phyloP scores from a whole-genome alignment of 2,329 filamentous ascomycete species.

The Pseudogymnoascus sp. region DNA sequence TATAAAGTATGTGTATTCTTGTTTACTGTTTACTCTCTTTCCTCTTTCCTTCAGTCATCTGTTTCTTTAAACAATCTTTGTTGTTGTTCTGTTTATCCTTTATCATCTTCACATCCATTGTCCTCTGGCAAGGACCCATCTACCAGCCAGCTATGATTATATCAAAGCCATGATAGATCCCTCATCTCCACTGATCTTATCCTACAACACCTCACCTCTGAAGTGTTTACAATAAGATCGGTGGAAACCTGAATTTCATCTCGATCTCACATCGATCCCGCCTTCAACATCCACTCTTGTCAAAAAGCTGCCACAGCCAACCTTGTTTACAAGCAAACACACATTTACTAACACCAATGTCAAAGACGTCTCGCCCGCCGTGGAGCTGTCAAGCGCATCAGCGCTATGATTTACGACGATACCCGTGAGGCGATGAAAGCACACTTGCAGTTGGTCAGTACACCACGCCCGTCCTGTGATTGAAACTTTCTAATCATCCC shows the following conservation, averaged over 20 bases:
- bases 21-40: background rate
- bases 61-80: background rate
- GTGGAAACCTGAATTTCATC: background rate
- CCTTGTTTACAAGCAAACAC: background rate
- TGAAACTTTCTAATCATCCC: background rate
- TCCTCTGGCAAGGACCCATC: background rate
- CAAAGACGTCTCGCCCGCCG: slow-evolving; percentile 59
- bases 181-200: background rate
- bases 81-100: background rate
- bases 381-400: slow-evolving; percentile 70
- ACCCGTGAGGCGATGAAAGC: slow-evolving; percentile 42
- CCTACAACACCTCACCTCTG: background rate
- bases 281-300: background rate
- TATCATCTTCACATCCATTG: background rate
- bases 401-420: slow-evolving; percentile 52
- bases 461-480: background rate
- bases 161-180: background rate
- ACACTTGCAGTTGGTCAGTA: slow-evolving; percentile 40
- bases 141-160: background rate
- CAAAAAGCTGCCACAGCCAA: background rate
- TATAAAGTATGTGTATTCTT: slow-evolving; percentile 37
- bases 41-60: background rate
- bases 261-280: too few species aligned
- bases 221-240: background rate
- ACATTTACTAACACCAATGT: background rate